These are phyloP conservation scores for Paramecium bursaria DNA, from an alignment of 73 alveolate genomes.

Conservation along the genomic window DNA sequence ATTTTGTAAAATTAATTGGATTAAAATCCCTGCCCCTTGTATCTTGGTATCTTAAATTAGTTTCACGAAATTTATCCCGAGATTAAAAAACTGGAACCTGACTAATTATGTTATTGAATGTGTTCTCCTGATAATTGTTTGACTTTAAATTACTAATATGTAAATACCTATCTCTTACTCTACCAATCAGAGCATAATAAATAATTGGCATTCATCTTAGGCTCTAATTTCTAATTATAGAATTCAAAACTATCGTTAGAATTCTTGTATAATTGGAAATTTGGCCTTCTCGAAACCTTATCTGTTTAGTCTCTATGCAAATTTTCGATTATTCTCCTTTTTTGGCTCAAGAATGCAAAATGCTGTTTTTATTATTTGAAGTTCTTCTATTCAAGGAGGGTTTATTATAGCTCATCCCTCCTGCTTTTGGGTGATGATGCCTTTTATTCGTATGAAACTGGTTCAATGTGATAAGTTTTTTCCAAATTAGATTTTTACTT, in stretches of 20 bases:
- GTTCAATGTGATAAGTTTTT: neutral
- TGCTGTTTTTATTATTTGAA: slow-evolving; percentile 9
- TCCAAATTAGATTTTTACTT: neutral
- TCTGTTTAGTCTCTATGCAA: neutral
- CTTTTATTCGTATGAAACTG: neutral
- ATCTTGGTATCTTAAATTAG: neutral
- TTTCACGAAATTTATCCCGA: neutral
- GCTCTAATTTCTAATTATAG: neutral
- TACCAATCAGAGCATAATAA: slow-evolving; percentile 16
- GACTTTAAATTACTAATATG: neutral
- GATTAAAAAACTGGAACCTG: neutral
- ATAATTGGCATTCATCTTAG: neutral
- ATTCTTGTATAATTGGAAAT: neutral
- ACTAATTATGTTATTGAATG: slow-evolving; percentile 16
- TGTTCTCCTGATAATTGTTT: neutral
- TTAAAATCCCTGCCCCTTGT: slow-evolving; percentile 46
- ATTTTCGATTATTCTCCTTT: neutral
- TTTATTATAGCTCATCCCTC: neutral
- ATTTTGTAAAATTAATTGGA: neutral
- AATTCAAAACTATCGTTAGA: neutral
- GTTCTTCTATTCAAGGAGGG: neutral
- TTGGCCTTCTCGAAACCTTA: too few relatives aligned
- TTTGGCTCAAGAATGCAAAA: neutral
- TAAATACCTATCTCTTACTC: neutral
- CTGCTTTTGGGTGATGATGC: neutral